Evolutionary conservation across 2,329 filamentous ascomycete species (phyloP).

Genomic region (Ophiostoma piceae): DNA sequence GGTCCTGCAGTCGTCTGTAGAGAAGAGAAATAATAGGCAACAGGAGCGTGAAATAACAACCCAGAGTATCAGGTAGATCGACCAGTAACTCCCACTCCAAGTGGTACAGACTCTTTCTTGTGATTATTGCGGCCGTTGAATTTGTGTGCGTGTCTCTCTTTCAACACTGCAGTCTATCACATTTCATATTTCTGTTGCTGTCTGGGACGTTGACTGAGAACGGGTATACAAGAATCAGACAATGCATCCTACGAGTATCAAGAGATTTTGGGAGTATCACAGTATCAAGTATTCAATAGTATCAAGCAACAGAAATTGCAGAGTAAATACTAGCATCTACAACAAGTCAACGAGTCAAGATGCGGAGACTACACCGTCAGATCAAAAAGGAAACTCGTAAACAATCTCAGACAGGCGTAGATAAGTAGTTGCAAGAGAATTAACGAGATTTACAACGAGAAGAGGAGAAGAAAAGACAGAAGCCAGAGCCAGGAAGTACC

Average conservation of each 20-base stretch:
- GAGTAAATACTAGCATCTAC: neutral
- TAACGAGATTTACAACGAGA: neutral
- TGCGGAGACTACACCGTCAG: neutral
- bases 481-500: neutral
- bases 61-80: too few relatives aligned
- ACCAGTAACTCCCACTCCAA: too few relatives aligned
- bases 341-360: neutral
- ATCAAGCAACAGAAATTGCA: too few relatives aligned
- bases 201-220: neutral
- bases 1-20: too few relatives aligned
- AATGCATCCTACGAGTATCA: neutral
- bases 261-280: too few relatives aligned
- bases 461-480: neutral
- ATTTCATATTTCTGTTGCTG: neutral
- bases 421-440: neutral
- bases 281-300: too few relatives aligned
- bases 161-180: neutral
- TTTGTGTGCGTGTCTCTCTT: neutral
- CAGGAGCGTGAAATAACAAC: neutral
- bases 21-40: too few relatives aligned
- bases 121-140: constrained; percentile 10
- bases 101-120: neutral
- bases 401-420: neutral
- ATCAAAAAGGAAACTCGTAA: neutral
- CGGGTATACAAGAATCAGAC: neutral